Evolutionary conservation across 768 basidiomycete genomes (phyloP).

Genomic region (Pholiota microspora): DNA sequence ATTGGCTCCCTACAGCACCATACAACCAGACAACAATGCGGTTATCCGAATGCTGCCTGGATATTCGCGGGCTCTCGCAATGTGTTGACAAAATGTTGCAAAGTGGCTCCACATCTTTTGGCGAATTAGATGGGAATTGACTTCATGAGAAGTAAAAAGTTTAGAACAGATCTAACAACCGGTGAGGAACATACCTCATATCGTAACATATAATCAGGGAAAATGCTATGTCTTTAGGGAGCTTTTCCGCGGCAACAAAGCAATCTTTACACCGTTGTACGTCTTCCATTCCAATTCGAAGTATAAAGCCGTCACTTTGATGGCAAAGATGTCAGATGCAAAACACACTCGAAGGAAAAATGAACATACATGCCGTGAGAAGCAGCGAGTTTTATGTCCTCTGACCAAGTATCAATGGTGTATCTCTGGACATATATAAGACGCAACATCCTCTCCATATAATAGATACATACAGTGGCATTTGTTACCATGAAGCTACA

Average conservation of each 20-base stretch:
- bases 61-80: background rate
- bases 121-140: background rate
- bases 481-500: background rate
- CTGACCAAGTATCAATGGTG: constrained; percentile 48
- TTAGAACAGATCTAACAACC: background rate
- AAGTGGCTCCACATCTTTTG: constrained; percentile 9
- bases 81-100: background rate
- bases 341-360: background rate
- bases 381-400: constrained; percentile 27
- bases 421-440: constrained; percentile 26
- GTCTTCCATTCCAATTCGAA: constrained; percentile 54
- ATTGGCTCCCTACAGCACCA: constrained; percentile 26
- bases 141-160: background rate
- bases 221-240: constrained; percentile 24
- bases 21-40: constrained; percentile 20
- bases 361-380: constrained; percentile 25
- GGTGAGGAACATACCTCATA: constrained; percentile 24
- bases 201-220: constrained; percentile 32
- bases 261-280: constrained; percentile 45
- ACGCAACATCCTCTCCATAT: background rate
- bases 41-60: background rate
- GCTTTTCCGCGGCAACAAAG: constrained; percentile 37
- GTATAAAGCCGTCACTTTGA: constrained; percentile 61
- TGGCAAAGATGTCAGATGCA: constrained; percentile 9
- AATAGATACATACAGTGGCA: background rate